A percentile compares a stretch with the other conserved stretches of the same genome.
Conservation (phyloP, 257 asterid genomes). For the Salvia hispanica region DNA sequence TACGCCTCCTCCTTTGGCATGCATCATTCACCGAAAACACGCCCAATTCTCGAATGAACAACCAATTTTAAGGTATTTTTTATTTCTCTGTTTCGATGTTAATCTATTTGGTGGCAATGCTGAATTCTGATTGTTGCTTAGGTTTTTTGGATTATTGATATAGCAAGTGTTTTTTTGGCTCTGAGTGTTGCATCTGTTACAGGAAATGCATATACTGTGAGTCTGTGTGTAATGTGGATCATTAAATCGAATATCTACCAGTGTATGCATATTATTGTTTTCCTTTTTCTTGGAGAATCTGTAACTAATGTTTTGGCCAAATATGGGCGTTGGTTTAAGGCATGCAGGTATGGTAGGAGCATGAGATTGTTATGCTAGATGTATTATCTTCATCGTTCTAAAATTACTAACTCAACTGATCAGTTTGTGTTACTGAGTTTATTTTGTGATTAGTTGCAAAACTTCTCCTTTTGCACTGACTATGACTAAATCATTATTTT, state of each 20-base stretch:
- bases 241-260: background rate
- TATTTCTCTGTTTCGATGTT: background rate
- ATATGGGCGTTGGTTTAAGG: too few species aligned
- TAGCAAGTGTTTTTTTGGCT: background rate
- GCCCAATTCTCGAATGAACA: background rate
- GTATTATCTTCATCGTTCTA: background rate
- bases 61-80: slow-evolving; percentile 25
- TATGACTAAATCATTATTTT: background rate
- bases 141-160: background rate
- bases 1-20: slow-evolving; percentile 20
- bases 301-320: background rate
- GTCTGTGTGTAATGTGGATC: background rate
- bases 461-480: slow-evolving; percentile 12
- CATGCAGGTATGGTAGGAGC: background rate
- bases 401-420: too few species aligned
- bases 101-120: too few species aligned
- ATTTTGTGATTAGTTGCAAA: background rate
- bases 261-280: background rate
- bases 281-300: too few species aligned
- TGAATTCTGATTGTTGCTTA: slow-evolving; percentile 7
- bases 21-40: slow-evolving; percentile 11
- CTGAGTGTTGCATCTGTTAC: background rate
- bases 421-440: too few species aligned
- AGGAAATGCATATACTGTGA: background rate
- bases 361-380: background rate